Conservation (phyloP, 1,139 yeast species). For the Meyerozyma sp. region DNA sequence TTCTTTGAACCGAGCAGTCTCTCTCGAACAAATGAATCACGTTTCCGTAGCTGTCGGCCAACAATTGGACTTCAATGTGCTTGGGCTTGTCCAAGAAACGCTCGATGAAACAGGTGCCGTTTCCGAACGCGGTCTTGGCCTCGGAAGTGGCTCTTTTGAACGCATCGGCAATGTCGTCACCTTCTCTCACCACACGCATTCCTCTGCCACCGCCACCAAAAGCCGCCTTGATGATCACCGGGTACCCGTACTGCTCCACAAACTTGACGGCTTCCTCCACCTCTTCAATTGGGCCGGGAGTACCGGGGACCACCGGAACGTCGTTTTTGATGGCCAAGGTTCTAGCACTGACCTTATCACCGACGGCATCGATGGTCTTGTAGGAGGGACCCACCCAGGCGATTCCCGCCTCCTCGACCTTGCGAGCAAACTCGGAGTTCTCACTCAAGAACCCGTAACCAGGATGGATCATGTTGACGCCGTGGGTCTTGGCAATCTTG, state of each 20-base stretch:
- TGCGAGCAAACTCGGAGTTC: constrained; percentile 89
- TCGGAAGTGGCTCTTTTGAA: constrained; percentile 92
- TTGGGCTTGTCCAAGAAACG: constrained; percentile 93
- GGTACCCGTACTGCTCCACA: constrained; percentile 81
- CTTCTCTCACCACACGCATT: constrained; percentile 98
- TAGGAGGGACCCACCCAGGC: constrained; percentile 96
- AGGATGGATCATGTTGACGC: constrained; percentile 96
- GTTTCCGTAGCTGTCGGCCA: constrained; percentile 92
- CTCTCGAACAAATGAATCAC: constrained; percentile 95
- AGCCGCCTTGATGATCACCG: constrained; percentile 97
- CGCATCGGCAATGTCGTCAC: constrained; percentile 89
- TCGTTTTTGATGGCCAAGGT: constrained; percentile 71
- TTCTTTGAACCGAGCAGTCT: constrained; percentile 98
- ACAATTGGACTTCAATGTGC: constrained; percentile 94
- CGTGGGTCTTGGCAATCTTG: constrained; percentile 79
- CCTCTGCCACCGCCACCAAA: constrained; percentile 99
- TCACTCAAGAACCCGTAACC: constrained; percentile 97
- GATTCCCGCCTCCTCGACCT: constrained; percentile 87
- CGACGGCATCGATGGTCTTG: constrained; percentile 89
- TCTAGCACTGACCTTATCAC: constrained; percentile 96
- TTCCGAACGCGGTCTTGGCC: constrained; percentile 92
- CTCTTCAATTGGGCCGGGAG: constrained; percentile 90
- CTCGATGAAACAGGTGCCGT: constrained; percentile 97
- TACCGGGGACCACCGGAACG: constrained; percentile 97
- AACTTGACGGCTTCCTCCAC: constrained; percentile 75